Base-by-base conservation (phyloP, 2,329 filamentous ascomycete species). In the Microdochium trichocladiopsis region DNA sequence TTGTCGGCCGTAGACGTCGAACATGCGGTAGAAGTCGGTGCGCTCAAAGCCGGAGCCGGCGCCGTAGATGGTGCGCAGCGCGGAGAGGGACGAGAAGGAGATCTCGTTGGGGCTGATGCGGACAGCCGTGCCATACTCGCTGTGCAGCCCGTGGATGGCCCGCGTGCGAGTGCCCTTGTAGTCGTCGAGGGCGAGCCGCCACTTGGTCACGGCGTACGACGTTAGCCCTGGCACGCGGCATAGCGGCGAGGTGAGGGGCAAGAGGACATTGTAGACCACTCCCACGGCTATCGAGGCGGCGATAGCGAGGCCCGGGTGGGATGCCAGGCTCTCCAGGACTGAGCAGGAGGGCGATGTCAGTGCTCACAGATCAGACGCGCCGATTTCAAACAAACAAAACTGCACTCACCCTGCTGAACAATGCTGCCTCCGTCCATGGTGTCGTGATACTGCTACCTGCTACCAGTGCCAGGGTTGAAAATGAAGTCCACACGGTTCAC, bases 21-120 rank as follows among this genome's bases (percentile, higher is more conserved):
- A 81, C 73, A 81, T 79, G 47, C 72, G 69, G 52, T 82, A 82
- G 57, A 80, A 82, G 1, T 50, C 48, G 0, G 77, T 77, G 37
- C 76, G 63, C 41, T 74, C 76, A 52, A 75, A 81, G 0, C 70
- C 70, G 47, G 69, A 75, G 1, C 79, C 78, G 1, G 78, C 72
- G 0, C 78, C 77, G 60, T 82, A 81, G 22, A 82, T 80, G 1
- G 71, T 71, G n/a, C 72, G 69, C 36, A 80, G 55, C 0, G 77
- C 78, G 0, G 70, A 62, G 0, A 77, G 61, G 4, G 61, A 67
- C 21, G 64, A 64, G 56, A 72, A 70, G 0, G 70, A 72, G 1
- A 79, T 61, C 55, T 78, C 74, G 49, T 70, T 66, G 0, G 76
- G 76, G 0, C 69, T 70, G 8, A 78, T 66, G 3, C 77, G 74